Evolutionary conservation across 345 rosid genomes (phyloP), one percentile per base, ranked within the genome.

Genomic region (Salix arbutifolia): DNA sequence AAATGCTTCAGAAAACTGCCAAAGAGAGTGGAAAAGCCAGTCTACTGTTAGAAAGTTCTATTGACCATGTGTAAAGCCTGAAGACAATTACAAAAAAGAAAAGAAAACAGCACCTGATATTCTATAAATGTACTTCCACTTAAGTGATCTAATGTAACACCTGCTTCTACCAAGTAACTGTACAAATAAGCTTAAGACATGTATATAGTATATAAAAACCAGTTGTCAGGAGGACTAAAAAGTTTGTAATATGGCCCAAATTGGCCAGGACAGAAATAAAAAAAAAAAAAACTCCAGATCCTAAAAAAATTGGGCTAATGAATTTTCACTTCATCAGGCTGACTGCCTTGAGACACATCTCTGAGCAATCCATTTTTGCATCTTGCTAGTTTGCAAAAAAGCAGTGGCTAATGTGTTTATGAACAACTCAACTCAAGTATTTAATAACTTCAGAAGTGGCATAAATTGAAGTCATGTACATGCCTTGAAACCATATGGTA

Each of bases 1-100:
- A 87, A 96, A 92, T 75, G 99, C 98, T 85, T 88, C 99, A 21
- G 97, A 91, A 71, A 96, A 88, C 99, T 93, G 86, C 72, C 71
- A 80, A 72, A 33, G 14, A 56, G 48, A 18, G 13, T 14, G 33
- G 23, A 56, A 56, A 73, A n/a, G 50, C 18, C 50, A 46, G 50
- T 13, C 50, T 12, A 11, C 50, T 4, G 17, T 46, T 46, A 46
- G 50, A 46, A 46, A 46, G 50, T 46, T 46, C 18, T 14, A 46
- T 4, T 46, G 50, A 46, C 18, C 50, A 46, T 14, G 50, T 44
- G 17, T 44, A 13, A 44, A 44, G 50, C 35, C 37, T 31, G 5
- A 7, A 30, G 19, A 30, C 19, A 65, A 30, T 19, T 65, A 37
- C 69, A 30, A 30, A 65, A 65, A 16, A 64, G 38, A 33, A 33